Evolutionary conservation across 805 yeast species (phyloP).

Genomic region (Jamesozyma spencerorum): DNA sequence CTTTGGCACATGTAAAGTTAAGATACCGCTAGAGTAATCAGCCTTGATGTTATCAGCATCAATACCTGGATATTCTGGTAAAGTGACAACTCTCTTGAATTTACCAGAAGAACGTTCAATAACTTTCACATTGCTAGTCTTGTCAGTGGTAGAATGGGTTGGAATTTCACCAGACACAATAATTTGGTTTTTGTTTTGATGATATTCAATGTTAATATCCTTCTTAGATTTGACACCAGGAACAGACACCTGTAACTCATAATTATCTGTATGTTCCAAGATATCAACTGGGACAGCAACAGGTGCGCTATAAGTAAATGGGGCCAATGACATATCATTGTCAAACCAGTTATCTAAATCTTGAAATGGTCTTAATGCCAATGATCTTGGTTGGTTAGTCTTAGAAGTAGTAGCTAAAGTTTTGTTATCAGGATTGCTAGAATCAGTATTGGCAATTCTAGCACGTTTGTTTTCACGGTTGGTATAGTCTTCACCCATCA

Average conservation of each 20-base stretch:
- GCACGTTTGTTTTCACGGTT: conserved; percentile 16
- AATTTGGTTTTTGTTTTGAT: conserved; percentile 37
- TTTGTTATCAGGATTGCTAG: conserved; percentile 6
- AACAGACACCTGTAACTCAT: conserved; percentile 36
- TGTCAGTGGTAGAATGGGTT: conserved; percentile 13
- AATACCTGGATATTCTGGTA: conserved; percentile 32
- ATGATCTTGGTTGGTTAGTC: background rate
- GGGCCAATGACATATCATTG: conserved; percentile 23
- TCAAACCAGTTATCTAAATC: conserved; percentile 18
- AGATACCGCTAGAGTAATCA: conserved; percentile 37
- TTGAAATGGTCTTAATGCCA: background rate
- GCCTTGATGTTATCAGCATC: conserved; percentile 40
- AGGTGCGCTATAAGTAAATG: conserved; percentile 14
- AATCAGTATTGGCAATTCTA: conserved; percentile 10
- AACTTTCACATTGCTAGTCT: conserved; percentile 20
- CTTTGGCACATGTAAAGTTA: conserved; percentile 37
- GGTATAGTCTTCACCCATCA: conserved; percentile 24
- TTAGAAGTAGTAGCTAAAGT: conserved; percentile 2
- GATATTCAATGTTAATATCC: conserved; percentile 37
- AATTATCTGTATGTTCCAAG: conserved; percentile 35
- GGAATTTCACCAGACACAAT: conserved; percentile 38
- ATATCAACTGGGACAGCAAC: conserved; percentile 39
- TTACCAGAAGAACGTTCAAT: conserved; percentile 33
- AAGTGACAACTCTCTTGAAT: conserved; percentile 35
- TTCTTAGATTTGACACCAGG: conserved; percentile 41